Evolutionary conservation across 1,284 basidiomycete species (phyloP).

Genomic region (Quambalaria eucalypti): DNA sequence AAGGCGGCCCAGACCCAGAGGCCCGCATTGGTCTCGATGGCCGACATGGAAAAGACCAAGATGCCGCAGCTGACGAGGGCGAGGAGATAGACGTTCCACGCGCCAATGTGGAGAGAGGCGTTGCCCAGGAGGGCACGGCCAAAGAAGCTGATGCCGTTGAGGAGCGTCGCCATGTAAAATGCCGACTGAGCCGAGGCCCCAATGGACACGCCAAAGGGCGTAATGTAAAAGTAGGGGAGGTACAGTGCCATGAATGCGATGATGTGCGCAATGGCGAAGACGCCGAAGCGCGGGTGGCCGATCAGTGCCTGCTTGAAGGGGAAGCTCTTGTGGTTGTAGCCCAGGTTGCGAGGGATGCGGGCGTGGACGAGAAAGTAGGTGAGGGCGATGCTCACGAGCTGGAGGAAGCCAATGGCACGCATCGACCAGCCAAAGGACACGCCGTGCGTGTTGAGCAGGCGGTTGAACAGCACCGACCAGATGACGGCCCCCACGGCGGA

Average conservation of each 20-base stretch:
- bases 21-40: too few relatives aligned
- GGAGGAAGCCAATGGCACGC: conserved; percentile 6
- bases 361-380: not conserved
- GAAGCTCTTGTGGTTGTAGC: too few relatives aligned
- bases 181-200: not conserved
- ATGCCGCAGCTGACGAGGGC: not conserved
- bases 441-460: not conserved
- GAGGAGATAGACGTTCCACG: not conserved
- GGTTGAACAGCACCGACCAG: conserved; percentile 4
- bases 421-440: conserved; percentile 4
- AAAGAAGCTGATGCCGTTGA: conserved; percentile 3
- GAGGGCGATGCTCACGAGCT: not conserved
- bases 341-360: too few relatives aligned
- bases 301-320: not conserved
- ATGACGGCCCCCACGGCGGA: conserved; percentile 6
- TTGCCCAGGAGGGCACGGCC: conserved; percentile 1
- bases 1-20: too few relatives aligned
- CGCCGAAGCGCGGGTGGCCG: not conserved
- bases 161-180: not conserved
- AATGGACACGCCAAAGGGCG: too few relatives aligned
- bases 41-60: too few relatives aligned
- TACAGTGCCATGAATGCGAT: conserved; percentile 3
- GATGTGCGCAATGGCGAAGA: not conserved
- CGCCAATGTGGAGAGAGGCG: not conserved
- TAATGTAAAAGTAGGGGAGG: conserved; percentile 3